Evolutionary conservation across 2,329 filamentous ascomycete species (phyloP).

Genomic region (Didymellaceae sp.): DNA sequence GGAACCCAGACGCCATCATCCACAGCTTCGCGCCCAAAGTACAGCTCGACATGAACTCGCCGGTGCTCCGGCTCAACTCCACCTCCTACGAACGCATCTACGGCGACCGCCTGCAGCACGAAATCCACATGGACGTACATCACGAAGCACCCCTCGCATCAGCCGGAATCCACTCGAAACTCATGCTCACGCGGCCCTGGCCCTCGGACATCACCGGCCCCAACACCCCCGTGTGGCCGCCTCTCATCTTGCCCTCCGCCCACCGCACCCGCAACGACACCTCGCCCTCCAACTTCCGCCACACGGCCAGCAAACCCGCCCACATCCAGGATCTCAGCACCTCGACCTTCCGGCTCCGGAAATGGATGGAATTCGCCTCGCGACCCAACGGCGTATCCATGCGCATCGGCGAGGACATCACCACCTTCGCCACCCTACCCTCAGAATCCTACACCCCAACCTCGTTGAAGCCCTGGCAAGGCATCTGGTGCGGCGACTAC

Average conservation of each 20-base stretch:
- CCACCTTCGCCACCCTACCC: constrained; percentile 75
- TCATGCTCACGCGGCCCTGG: constrained; percentile 67
- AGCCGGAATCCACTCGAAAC: constrained; percentile 65
- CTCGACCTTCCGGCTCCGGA: constrained; percentile 72
- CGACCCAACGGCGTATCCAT: constrained; percentile 42
- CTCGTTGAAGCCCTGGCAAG: constrained; percentile 78
- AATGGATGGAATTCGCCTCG: constrained; percentile 73
- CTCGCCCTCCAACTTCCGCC: constrained; percentile 52
- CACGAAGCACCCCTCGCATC: constrained; percentile 23
- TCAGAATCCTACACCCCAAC: constrained; percentile 81
- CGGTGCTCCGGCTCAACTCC: constrained; percentile 59
- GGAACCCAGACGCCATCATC: constrained; percentile 70
- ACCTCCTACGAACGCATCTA: constrained; percentile 34
- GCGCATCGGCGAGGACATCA: constrained; percentile 60
- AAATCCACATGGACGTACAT: constrained; percentile 57
- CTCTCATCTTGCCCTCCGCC: constrained; percentile 69
- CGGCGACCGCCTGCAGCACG: constrained; percentile 55
- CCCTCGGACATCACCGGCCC: constrained; percentile 51
- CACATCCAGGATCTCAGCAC: constrained; percentile 66
- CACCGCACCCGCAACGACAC: constrained; percentile 62
- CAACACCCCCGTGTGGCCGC: constrained; percentile 71
- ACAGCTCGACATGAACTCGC: constrained; percentile 75
- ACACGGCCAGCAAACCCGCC: constrained; percentile 58
- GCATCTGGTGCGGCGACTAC: constrained; percentile 93
- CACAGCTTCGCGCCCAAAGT: constrained; percentile 75